These are phyloP conservation scores for Metschnikowia kofuensis DNA, from an alignment of 805 yeast genomes.

Conservation along the genomic window DNA sequence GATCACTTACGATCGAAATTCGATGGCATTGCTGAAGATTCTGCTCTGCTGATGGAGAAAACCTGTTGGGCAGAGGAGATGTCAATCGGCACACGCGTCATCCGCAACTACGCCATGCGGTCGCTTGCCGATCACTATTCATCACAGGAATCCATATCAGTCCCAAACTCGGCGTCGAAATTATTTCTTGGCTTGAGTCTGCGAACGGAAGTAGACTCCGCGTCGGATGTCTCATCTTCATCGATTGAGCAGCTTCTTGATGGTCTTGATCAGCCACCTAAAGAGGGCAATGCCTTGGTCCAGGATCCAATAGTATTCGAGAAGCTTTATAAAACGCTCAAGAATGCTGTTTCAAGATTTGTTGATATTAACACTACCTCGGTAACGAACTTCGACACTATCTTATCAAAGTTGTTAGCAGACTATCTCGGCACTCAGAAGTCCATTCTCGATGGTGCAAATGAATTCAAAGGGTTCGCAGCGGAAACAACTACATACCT, in stretches of 20 bases:
- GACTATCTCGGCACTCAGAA: constrained; percentile 8
- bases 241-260: constrained; percentile 7
- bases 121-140: constrained; percentile 14
- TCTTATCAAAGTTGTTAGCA: constrained; percentile 6
- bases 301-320: constrained; percentile 17
- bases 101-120: constrained; percentile 12
- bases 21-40: constrained; percentile 8
- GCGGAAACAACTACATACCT: constrained; percentile 7
- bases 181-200: not conserved
- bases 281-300: constrained; percentile 7
- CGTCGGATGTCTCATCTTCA: not conserved
- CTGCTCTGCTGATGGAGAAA: constrained; percentile 18
- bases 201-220: not conserved
- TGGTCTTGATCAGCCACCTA: constrained; percentile 13
- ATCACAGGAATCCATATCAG: not conserved
- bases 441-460: constrained; percentile 2
- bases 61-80: constrained; percentile 21
- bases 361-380: too few species aligned
- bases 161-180: not conserved
- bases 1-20: constrained; percentile 12
- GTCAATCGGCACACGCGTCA: constrained; percentile 16
- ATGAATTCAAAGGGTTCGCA: constrained; percentile 11
- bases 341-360: constrained; percentile 6
- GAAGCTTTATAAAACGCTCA: constrained; percentile 19
- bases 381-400: not conserved